Conservation (phyloP, 192 early-diverging fungal species). For the Entomortierella parvispora region DNA sequence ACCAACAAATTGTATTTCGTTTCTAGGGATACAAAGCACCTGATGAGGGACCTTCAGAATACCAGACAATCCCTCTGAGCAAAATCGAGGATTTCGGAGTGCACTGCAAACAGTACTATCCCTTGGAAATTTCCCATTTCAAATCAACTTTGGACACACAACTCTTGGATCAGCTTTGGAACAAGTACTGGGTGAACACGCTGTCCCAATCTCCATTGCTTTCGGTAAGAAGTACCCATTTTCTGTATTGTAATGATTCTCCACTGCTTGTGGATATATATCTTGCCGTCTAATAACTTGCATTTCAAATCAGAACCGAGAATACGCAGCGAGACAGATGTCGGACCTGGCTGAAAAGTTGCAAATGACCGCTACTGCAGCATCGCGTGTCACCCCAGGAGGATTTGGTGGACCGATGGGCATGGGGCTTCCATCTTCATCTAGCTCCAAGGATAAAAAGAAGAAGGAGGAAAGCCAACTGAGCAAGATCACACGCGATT, state of each 20-base stretch:
- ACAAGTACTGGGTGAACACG: conserved; percentile 98
- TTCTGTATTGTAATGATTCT: neutral
- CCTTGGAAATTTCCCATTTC: conserved; percentile 90
- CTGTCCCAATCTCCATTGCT: conserved; percentile 92
- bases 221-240: conserved; percentile 61
- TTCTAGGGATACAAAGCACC: conserved; percentile 78
- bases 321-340: conserved; percentile 82
- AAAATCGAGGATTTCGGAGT: conserved; percentile 99
- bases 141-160: conserved; percentile 90
- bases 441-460: conserved; percentile 51
- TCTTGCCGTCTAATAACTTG: neutral
- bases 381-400: conserved; percentile 61
- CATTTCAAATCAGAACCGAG: conserved; percentile 72
- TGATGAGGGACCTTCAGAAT: conserved; percentile 83
- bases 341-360: conserved; percentile 85
- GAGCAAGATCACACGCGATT: conserved; percentile 77
- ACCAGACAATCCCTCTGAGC: conserved; percentile 90
- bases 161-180: conserved; percentile 93
- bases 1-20: neutral
- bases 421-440: neutral
- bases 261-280: neutral
- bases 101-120: conserved; percentile 90
- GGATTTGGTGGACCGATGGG: conserved; percentile 54
- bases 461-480: conserved; percentile 75
- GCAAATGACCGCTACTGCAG: conserved; percentile 73